Conservation (phyloP, 495 filamentous ascomycete genomes). For the Annulohypoxylon stygium region DNA sequence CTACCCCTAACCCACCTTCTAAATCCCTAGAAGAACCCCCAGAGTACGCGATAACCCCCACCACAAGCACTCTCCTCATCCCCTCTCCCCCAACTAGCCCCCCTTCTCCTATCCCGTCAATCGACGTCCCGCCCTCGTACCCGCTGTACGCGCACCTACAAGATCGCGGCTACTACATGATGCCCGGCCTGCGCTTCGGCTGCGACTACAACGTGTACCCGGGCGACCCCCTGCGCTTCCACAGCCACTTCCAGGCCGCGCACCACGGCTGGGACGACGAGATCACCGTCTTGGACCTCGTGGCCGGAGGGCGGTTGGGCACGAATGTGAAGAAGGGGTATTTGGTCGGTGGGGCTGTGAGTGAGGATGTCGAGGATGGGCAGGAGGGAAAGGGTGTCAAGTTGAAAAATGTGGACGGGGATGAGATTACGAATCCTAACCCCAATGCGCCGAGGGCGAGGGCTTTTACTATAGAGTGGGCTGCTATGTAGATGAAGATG, state of each 20-base stretch:
- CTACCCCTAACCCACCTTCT: background rate
- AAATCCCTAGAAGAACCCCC: constrained; percentile 10
- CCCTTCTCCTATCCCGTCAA: constrained; percentile 33
- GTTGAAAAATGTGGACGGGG: constrained; percentile 7
- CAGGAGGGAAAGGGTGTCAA: constrained; percentile 48
- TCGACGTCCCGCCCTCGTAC: constrained; percentile 58
- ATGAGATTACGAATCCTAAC: constrained; percentile 13
- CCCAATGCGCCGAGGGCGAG: constrained; percentile 60
- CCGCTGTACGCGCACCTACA: constrained; percentile 84
- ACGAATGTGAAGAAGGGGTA: constrained; percentile 97
- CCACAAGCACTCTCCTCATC: constrained; percentile 51
- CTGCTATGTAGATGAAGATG: constrained; percentile 72
- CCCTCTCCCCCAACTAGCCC: constrained; percentile 42
- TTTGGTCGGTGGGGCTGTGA: constrained; percentile 76
- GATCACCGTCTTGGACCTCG: constrained; percentile 83
- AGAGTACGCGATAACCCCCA: constrained; percentile 48
- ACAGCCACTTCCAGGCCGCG: constrained; percentile 88
- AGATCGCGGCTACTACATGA: constrained; percentile 82
- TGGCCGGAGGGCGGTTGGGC: constrained; percentile 86
- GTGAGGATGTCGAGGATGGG: constrained; percentile 25
- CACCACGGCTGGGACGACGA: constrained; percentile 87
- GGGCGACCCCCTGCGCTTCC: constrained; percentile 93
- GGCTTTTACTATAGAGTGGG: constrained; percentile 86
- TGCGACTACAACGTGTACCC: constrained; percentile 92
- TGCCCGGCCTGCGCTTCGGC: constrained; percentile 93